phyloP scores from a whole-genome alignment of 2,329 filamentous ascomycete species.

The Colletotrichum lindemuthianum region DNA sequence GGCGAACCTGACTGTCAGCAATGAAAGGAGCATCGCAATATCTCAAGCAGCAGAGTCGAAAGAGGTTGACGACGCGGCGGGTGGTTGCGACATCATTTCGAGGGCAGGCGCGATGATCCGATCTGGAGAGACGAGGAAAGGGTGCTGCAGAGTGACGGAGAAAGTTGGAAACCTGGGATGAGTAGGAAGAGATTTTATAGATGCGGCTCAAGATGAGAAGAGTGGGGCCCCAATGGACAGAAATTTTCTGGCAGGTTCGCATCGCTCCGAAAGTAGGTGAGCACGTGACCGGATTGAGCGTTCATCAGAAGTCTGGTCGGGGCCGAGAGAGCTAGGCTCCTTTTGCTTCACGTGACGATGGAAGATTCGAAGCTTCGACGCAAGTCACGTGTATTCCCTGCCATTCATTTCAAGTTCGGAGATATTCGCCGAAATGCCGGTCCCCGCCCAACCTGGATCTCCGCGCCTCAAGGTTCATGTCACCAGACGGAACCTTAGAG shows the following conservation, averaged over 20 bases:
- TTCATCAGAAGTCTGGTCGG: background rate
- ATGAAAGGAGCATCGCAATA: too few species aligned
- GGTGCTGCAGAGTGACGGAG: background rate
- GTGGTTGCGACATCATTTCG: background rate
- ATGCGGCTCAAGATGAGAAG: conserved; percentile 28
- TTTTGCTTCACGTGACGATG: background rate
- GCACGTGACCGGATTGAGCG: conserved; percentile 6
- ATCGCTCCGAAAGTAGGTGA: background rate
- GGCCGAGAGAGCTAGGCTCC: too few species aligned
- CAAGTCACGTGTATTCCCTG: conserved; percentile 1
- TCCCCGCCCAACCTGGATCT: conserved; percentile 21
- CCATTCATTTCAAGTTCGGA: conserved; percentile 1
- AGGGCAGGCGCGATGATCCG: background rate
- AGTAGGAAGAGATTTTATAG: conserved; percentile 31
- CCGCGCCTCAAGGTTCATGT: conserved; percentile 24
- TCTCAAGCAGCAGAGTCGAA: too few species aligned
- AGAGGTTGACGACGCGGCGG: too few species aligned
- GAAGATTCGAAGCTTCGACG: background rate
- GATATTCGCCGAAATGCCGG: conserved; percentile 25
- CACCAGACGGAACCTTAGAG: conserved; percentile 21
- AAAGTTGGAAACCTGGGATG: background rate
- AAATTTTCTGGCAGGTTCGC: conserved; percentile 27
- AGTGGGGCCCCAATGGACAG: conserved; percentile 18
- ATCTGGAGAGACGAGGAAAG: background rate
- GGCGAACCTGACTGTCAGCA: too few species aligned